phyloP scores from a whole-genome alignment of 371 early-diverging fungal species.

The Ordospora pajunii region DNA sequence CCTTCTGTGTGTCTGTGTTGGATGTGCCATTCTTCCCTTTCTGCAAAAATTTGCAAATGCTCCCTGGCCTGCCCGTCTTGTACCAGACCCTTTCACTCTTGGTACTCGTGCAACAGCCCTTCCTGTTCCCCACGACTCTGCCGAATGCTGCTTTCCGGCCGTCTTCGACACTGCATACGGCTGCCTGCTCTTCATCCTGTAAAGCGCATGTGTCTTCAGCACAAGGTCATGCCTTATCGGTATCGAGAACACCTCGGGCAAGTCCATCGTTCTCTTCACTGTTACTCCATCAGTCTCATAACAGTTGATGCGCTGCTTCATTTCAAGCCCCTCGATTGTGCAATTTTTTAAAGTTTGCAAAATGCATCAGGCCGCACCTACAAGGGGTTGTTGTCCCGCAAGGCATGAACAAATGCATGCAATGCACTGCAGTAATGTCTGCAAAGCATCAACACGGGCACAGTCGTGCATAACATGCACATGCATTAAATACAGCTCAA shows the following conservation, averaged over 20 bases:
- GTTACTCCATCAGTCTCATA: slow-evolving; percentile 45
- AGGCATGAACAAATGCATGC: too few species aligned
- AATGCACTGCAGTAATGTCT: too few species aligned
- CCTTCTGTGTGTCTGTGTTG: slow-evolving; percentile 97
- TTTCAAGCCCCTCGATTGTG: slow-evolving; percentile 12
- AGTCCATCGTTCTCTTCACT: slow-evolving; percentile 45
- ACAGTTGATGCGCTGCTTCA: slow-evolving; percentile 39
- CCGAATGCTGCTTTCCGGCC: slow-evolving; percentile 99
- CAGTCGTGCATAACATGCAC: not conserved
- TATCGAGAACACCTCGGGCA: slow-evolving; percentile 90
- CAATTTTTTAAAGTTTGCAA: too few species aligned
- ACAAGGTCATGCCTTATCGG: slow-evolving; percentile 95
- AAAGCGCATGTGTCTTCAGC: slow-evolving; percentile 83
- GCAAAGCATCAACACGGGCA: not conserved
- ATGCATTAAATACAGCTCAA: not conserved
- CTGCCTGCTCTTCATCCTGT: slow-evolving; percentile 96
- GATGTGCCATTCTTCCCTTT: slow-evolving; percentile 98
- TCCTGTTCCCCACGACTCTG: slow-evolving; percentile 95
- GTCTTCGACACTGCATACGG: slow-evolving; percentile 87
- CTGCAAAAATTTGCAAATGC: slow-evolving; percentile 99
- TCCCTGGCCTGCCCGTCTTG: slow-evolving; percentile 97
- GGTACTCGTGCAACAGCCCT: slow-evolving; percentile 99
- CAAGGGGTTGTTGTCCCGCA: too few species aligned
- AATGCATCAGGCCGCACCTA: too few species aligned
- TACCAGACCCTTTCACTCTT: slow-evolving; percentile 93